Evolutionary conservation across 1,284 basidiomycete species (phyloP).

Genomic region (Cryptococcus jaspeensis): DNA sequence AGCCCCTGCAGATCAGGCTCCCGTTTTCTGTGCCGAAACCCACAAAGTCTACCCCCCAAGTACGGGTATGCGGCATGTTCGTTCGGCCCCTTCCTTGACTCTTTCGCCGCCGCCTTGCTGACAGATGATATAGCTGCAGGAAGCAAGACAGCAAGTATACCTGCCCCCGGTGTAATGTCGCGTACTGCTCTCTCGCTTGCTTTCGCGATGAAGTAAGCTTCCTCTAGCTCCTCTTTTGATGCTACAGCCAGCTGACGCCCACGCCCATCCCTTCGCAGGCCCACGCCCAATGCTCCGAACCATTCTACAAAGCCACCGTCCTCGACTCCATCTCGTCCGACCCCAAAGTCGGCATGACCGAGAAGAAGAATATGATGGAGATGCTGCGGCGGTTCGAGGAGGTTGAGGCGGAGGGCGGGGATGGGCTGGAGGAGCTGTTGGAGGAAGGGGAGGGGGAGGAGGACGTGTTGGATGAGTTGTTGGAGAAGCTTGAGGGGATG

Average conservation of each 20-base stretch:
- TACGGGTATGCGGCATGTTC: constrained; percentile 42
- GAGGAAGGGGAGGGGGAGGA: constrained; percentile 33
- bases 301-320: constrained; percentile 48
- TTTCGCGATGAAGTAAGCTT: constrained; percentile 40
- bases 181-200: constrained; percentile 50
- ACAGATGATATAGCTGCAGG: constrained; percentile 38
- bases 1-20: constrained; percentile 41
- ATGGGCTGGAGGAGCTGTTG: constrained; percentile 21
- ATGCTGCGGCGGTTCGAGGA: constrained; percentile 49
- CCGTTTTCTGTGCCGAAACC: constrained; percentile 45
- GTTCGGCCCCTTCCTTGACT: constrained; percentile 11
- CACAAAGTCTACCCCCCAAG: constrained; percentile 22
- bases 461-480: constrained; percentile 29
- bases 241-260: background rate
- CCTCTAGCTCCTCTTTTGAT: background rate
- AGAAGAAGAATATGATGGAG: constrained; percentile 48
- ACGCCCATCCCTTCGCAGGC: constrained; percentile 26
- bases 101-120: background rate
- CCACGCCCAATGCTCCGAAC: constrained; percentile 50
- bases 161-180: constrained; percentile 50
- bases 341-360: constrained; percentile 32
- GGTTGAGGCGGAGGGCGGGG: constrained; percentile 30
- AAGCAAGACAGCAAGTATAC: constrained; percentile 45
- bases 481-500: constrained; percentile 31
- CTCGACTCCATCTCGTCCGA: constrained; percentile 38